Conservation (phyloP, 2,329 filamentous ascomycete genomes). For the Clonostachys rhizophaga region DNA sequence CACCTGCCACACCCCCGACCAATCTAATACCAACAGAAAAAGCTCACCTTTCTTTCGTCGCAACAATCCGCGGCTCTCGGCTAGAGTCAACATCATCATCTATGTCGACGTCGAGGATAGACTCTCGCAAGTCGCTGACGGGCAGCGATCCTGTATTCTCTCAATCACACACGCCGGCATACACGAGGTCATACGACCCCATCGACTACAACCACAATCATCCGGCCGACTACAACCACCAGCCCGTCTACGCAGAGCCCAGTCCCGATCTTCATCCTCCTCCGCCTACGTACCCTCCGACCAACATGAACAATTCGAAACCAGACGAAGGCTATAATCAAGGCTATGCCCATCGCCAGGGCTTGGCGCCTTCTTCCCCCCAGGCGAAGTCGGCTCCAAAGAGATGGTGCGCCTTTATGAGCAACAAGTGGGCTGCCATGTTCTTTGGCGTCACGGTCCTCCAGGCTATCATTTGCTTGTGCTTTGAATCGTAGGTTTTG, state of each 20-base stretch:
- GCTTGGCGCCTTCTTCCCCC: constrained; percentile 22
- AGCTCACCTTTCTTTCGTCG: too few relatives aligned
- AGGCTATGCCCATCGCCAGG: constrained; percentile 30
- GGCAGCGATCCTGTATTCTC: constrained; percentile 29
- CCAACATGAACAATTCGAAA: constrained; percentile 11
- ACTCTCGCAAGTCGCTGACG: constrained; percentile 33
- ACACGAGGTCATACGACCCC: constrained; percentile 11
- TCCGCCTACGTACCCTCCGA: constrained; percentile 18
- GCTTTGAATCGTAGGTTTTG: constrained; percentile 74
- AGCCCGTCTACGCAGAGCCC: constrained; percentile 16
- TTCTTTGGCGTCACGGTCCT: constrained; percentile 71
- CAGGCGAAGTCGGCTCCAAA: constrained; percentile 31
- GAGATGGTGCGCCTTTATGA: constrained; percentile 59
- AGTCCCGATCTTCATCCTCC: constrained; percentile 8
- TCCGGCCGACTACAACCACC: constrained; percentile 21
- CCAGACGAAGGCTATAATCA: constrained; percentile 16
- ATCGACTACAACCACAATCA: constrained; percentile 15
- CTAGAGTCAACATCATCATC: neutral
- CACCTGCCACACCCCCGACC: too few relatives aligned
- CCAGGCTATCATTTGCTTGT: constrained; percentile 77
- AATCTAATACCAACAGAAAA: too few relatives aligned
- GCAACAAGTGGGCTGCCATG: constrained; percentile 80
- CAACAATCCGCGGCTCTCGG: constrained; percentile 13
- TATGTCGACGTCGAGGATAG: constrained; percentile 32
- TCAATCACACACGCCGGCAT: constrained; percentile 18